Base-by-base conservation (phyloP, 805 yeast species). In the Debaryomyces maramus region DNA sequence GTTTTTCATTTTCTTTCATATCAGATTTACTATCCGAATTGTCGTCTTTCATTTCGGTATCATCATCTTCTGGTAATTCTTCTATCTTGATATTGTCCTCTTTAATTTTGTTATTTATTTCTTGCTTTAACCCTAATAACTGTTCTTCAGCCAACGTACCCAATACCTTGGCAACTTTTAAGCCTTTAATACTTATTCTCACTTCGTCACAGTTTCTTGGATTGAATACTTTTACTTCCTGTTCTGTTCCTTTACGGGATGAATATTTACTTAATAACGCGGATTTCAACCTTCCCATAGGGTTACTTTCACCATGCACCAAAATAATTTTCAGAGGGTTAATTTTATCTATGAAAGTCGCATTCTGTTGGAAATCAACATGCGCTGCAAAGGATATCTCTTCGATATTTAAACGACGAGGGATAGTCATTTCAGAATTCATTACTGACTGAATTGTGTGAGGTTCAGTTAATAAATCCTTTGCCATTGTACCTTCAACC, bases 321-420 rank as follows among this genome's bases (percentile, higher is more conserved):
- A 93, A 73, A 43, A 91, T 88, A 44, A 93, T 86, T 39, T 85
- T 81, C 43, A 77, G 77, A 0, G 99, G 96, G 43, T 85, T 84
- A 2, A 93, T 88, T 44, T 81, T 71, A 50, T 90, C 97, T 43
- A 93, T 93, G 56, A 93, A 93, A 41, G 85, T 87, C 1, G 96
- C 72, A 52, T 93, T 93, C 56, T 93, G 97, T 53, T 86, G 88
- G 62, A 85, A 93, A 59, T 93, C 99, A 16, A 93, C 99, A 63
- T 93, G 99, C 0, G 99, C 99, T n/a, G 99, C 98, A 72, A 93
- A 93, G 1, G 98, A 90, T 3, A 93, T 84, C 61, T 93, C 99
- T 48, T 91, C 97, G 13, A 93, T 83, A 34, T 77, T 78, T 40
- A 95, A 65, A 47, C 97, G 75, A 55, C 99, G 80, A 4, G 98